A percentile compares a stretch with the other conserved stretches of the same genome.
Conservation (phyloP, 768 basidiomycete genomes). For the Calocybe indica region DNA sequence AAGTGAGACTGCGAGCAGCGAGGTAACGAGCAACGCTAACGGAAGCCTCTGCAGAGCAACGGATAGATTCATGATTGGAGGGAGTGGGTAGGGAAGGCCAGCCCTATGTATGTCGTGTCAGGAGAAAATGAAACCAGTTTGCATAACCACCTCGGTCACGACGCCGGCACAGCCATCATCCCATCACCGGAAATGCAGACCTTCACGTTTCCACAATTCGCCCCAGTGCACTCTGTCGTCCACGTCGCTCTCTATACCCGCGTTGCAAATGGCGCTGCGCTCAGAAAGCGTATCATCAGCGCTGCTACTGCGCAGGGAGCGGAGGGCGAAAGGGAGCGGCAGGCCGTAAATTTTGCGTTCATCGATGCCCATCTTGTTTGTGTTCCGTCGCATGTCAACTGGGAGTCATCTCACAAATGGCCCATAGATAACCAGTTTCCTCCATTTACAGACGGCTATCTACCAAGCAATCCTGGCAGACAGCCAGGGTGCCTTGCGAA, state of each 20-base stretch:
- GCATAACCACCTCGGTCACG: too few relatives aligned
- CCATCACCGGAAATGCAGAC: slow-evolving; percentile 39
- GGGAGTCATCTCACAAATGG: slow-evolving; percentile 2
- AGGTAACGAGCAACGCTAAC: slow-evolving; percentile 22
- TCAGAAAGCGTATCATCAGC: slow-evolving; percentile 63
- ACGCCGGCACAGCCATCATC: slow-evolving; percentile 1
- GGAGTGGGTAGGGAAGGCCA: slow-evolving; percentile 7
- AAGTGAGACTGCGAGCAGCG: slow-evolving; percentile 19
- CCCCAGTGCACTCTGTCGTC: slow-evolving; percentile 31
- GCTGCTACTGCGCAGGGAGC: slow-evolving; percentile 57
- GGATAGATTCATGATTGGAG: slow-evolving; percentile 8
- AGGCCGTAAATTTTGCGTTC: slow-evolving; percentile 86
- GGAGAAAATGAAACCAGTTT: background rate
- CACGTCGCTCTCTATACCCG: slow-evolving; percentile 62
- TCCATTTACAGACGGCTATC: slow-evolving; percentile 82
- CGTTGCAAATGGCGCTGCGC: slow-evolving; percentile 54
- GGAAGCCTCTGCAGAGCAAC: slow-evolving; percentile 14
- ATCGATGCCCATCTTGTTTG: slow-evolving; percentile 80
- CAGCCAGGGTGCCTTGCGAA: slow-evolving; percentile 53
- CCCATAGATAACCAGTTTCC: slow-evolving; percentile 68
- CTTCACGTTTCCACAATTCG: slow-evolving; percentile 50
- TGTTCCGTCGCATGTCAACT: slow-evolving; percentile 6
- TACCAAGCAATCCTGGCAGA: slow-evolving; percentile 75
- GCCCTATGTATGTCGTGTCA: slow-evolving; percentile 5
- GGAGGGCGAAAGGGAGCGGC: slow-evolving; percentile 63